Conservation (phyloP, 1,284 basidiomycete species). For the Phylloporus sp. region DNA sequence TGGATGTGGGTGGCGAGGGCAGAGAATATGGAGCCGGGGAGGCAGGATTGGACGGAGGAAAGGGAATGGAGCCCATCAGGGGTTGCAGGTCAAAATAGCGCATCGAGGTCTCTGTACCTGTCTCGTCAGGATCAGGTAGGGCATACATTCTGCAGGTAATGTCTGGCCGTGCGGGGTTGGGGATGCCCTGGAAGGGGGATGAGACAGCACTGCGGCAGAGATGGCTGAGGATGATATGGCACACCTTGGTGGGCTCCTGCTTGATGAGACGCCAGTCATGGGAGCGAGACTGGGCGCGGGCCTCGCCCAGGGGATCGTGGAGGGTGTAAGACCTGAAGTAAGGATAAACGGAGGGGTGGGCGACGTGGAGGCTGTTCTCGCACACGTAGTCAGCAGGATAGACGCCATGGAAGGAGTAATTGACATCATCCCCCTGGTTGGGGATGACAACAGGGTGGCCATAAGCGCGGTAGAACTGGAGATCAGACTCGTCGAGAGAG, state of each 20-base stretch:
- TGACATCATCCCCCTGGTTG: constrained; percentile 25
- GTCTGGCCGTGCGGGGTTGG: constrained; percentile 18
- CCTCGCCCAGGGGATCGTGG: constrained; percentile 35
- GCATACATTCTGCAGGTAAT: constrained; percentile 31
- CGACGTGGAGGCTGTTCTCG: not conserved
- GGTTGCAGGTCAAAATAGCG: constrained; percentile 24
- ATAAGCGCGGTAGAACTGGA: constrained; percentile 42
- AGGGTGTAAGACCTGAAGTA: constrained; percentile 44
- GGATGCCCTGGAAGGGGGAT: too few relatives aligned
- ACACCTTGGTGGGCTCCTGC: constrained; percentile 36
- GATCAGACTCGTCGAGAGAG: constrained; percentile 40
- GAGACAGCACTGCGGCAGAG: too few relatives aligned
- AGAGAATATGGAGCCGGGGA: constrained; percentile 35
- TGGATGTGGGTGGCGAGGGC: constrained; percentile 16
- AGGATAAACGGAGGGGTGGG: constrained; percentile 6
- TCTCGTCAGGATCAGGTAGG: constrained; percentile 25
- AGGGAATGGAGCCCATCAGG: constrained; percentile 42
- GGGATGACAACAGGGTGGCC: constrained; percentile 44
- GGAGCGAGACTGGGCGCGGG: not conserved
- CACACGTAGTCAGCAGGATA: not conserved
- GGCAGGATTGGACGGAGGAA: constrained; percentile 30
- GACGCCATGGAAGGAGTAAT: constrained; percentile 19
- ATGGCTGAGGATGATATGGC: constrained; percentile 10
- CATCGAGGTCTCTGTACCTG: not conserved
- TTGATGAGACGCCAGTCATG: constrained; percentile 34